Evolutionary conservation across 257 asterid genomes (phyloP), one percentile per base, ranked within the genome.

Genomic region (Primulina eburnea): DNA sequence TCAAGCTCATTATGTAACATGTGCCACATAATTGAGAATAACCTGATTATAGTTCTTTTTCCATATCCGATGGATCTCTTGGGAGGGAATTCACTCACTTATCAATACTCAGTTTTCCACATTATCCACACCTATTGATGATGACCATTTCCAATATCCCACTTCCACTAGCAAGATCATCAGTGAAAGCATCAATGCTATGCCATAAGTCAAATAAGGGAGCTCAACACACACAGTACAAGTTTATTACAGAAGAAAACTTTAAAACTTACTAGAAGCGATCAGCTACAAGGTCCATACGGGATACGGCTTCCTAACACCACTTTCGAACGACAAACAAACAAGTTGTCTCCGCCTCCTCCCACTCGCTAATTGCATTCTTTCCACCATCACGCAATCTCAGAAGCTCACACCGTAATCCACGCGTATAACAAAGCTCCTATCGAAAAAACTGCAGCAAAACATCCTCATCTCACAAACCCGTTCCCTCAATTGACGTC

Each of bases 381-480:
- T 3, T 16, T 20, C 59, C 58, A 21, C 61, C 66, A 26, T 73
- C 71, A 58, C 43, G 16, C 50, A 52, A 57, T 58, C 60, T 65
- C 16, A 65, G 6, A 7, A 72, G 52, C 62, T 72, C 76, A 34
- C 76, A 64, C 28, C 58, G 24, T 34, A 58, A 35, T 72, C 68
- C 5, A 26, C 43, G n/a, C 32, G 11, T 8, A 7, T 35, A 7
- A 7, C 10, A 10, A 35, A 35, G 40, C 40, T 35, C 40, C 40
- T 35, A 21, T 35, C 35, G 71, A 28, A 58, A 58, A 9, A 59
- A 35, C 35, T 56, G 65, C 52, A 73, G 56, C 53, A 73, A 73
- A 57, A 73, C 55, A 57, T 73, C 66, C 72, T 37, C 77, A 73
- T 53, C 60, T 47, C 52, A 73, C 21, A 43, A 64, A 73, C 33